phyloP scores from a whole-genome alignment of 148 eudicot genomes.

The Diospyros lotus region DNA sequence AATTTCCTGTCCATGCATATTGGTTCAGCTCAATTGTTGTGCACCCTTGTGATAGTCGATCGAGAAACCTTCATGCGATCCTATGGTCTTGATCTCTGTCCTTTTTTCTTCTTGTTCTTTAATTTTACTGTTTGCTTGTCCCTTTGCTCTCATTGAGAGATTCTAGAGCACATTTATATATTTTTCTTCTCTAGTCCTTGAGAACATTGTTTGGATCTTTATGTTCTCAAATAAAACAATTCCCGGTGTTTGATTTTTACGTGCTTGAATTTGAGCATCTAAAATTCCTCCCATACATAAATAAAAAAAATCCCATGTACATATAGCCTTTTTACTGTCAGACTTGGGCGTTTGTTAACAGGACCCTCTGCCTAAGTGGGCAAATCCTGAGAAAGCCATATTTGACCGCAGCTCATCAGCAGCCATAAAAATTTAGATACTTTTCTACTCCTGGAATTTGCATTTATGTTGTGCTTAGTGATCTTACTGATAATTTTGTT shows the following conservation, averaged over 20 bases:
- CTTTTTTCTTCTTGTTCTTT: not conserved
- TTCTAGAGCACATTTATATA: not conserved
- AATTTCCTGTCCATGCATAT: too few relatives aligned
- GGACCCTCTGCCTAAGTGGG: conserved; percentile 3
- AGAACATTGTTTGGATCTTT: not conserved
- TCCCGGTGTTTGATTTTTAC: not conserved
- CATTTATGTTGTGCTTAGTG: not conserved
- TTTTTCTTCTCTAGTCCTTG: not conserved
- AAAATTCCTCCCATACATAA: too few relatives aligned
- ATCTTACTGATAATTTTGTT: conserved; percentile 3
- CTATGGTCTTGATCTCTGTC: not conserved
- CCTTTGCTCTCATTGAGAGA: not conserved
- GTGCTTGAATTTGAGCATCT: not conserved
- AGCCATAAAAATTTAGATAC: not conserved
- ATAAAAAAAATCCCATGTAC: too few relatives aligned
- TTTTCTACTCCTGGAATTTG: conserved; percentile 3
- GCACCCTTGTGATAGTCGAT: too few relatives aligned
- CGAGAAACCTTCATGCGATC: not conserved
- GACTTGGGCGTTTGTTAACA: not conserved
- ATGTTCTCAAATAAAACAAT: not conserved
- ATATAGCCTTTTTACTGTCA: not conserved
- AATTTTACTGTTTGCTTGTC: not conserved
- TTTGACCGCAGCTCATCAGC: not conserved
- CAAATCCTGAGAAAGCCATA: not conserved
- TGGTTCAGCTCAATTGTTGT: too few relatives aligned